These are phyloP conservation scores for Hypocrella siamensis DNA, from an alignment of 2,329 filamentous ascomycete species.

Conservation along the genomic window DNA sequence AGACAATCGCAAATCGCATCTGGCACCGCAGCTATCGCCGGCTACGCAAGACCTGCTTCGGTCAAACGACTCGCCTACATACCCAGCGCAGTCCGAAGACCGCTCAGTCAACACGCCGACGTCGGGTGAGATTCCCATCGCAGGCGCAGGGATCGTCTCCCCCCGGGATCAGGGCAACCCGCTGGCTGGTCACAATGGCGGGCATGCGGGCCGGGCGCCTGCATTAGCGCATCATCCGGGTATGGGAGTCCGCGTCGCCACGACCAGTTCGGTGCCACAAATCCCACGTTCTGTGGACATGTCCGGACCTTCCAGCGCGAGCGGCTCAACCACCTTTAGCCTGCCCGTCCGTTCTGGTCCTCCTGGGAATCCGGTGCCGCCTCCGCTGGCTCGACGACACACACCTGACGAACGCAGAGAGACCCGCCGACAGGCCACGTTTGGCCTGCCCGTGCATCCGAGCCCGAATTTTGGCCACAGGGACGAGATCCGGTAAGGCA, in stretches of 20 bases:
- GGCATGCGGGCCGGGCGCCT: constrained; percentile 26
- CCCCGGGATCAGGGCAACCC: constrained; percentile 36
- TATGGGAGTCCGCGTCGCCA: constrained; percentile 33
- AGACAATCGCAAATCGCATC: constrained; percentile 88
- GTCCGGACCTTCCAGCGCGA: constrained; percentile 24
- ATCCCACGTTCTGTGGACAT: constrained; percentile 21
- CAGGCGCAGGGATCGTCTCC: constrained; percentile 36
- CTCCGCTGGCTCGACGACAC: constrained; percentile 43
- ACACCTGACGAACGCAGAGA: constrained; percentile 37
- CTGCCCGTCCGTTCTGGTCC: constrained; percentile 50
- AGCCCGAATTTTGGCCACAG: constrained; percentile 20
- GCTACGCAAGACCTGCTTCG: constrained; percentile 63
- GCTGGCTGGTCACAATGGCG: constrained; percentile 35
- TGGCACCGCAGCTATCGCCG: constrained; percentile 66
- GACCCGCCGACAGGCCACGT: constrained; percentile 35
- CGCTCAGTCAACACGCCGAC: constrained; percentile 44
- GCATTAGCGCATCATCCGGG: constrained; percentile 33
- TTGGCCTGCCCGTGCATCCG: constrained; percentile 30
- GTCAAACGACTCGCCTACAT: constrained; percentile 42
- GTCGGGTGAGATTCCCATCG: constrained; percentile 57
- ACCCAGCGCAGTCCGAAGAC: constrained; percentile 22
- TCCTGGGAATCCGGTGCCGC: constrained; percentile 40
- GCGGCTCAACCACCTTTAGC: constrained; percentile 37
- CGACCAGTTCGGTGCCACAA: constrained; percentile 37
- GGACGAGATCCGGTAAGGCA: too few relatives aligned